Base-by-base conservation (phyloP, 257 asterid genomes). In the Oldenlandia corymbosa region DNA sequence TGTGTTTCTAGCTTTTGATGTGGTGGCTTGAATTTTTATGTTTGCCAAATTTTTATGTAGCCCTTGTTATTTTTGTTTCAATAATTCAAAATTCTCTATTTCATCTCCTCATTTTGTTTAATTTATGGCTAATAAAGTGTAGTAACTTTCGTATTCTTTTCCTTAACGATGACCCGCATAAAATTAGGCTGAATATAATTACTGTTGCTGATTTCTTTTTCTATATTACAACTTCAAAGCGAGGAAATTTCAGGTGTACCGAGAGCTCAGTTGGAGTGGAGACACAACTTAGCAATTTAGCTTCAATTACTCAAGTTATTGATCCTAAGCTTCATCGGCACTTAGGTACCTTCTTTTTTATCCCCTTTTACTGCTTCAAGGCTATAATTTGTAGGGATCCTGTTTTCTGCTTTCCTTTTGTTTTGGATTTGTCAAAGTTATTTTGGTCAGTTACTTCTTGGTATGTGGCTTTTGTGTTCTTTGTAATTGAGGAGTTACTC, bases 231-330 rank as follows among this genome's bases (percentile, higher is more conserved):
- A 74, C 78, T 83, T 75, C 75, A 69, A 78, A 92, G 99, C 85
- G 99, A 81, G 96, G 87, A 76, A 92, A 92, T 78, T 92, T 92
- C 90, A 89, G 93, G 84, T 89, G 96, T 90, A 87, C 91, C 1
- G 97, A 76, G 64, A 80, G 80, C 58, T 85, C 97, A 53, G 84
- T 92, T 49, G 97, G 99, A 48, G 99, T 92, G 69, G 97, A 92
- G 76, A 60, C 76, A 1, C 99, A 92, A 72, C 93, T 92, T 48
- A 74, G 84, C 67, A 89, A 75, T 79, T 81, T 92, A 41, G 97
- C 99, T 70, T 85, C 95, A 34, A 62, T 92, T 70, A 87, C 95
- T 20, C 96, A 89, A 84, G 86, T 89, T 60, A 63, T 92, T 70
- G 94, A 92, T 68, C 99, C 99, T 58, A 92, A 92, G 76, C 96